These are phyloP conservation scores for Rhytidiadelphus loreus DNA, from an alignment of 225 moss, liverwort and hornwort genomes.

Conservation along the genomic window DNA sequence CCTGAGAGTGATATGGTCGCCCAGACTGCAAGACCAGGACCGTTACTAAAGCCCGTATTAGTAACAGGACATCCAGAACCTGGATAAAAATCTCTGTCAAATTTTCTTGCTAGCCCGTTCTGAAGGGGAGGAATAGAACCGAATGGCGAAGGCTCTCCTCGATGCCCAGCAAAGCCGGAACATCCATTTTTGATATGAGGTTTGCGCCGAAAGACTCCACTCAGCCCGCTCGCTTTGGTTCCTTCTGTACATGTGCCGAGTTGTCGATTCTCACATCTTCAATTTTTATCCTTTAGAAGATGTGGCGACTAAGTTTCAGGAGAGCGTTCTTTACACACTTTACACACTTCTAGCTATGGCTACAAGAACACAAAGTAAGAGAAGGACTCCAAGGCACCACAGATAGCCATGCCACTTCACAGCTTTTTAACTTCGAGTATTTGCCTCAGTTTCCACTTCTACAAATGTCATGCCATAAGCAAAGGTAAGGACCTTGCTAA, in stretches of 20 bases:
- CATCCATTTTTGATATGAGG: constrained; percentile 42
- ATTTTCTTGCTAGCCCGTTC: constrained; percentile 38
- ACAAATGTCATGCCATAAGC: neutral
- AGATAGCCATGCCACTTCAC: neutral
- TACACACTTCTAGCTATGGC: neutral
- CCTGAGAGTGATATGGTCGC: constrained; percentile 35
- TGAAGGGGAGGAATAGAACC: constrained; percentile 28
- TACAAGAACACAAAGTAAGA: neutral
- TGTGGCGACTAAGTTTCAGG: neutral
- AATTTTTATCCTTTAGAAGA: neutral
- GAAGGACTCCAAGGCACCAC: neutral
- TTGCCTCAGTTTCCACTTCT: neutral
- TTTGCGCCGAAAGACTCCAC: neutral
- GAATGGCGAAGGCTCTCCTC: constrained; percentile 44
- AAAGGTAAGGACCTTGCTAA: neutral
- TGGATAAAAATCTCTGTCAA: constrained; percentile 41
- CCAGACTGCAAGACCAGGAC: constrained; percentile 26
- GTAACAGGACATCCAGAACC: constrained; percentile 26
- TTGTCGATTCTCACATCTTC: neutral
- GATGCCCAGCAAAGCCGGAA: constrained; percentile 18
- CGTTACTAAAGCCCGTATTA: constrained; percentile 39
- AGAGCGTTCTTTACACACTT: neutral
- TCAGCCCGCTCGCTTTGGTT: neutral
- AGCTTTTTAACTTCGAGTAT: neutral
- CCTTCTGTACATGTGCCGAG: neutral